Evolutionary conservation across 139 green algal species (phyloP).

Genomic region (Mesotaenium endlicherianum): DNA sequence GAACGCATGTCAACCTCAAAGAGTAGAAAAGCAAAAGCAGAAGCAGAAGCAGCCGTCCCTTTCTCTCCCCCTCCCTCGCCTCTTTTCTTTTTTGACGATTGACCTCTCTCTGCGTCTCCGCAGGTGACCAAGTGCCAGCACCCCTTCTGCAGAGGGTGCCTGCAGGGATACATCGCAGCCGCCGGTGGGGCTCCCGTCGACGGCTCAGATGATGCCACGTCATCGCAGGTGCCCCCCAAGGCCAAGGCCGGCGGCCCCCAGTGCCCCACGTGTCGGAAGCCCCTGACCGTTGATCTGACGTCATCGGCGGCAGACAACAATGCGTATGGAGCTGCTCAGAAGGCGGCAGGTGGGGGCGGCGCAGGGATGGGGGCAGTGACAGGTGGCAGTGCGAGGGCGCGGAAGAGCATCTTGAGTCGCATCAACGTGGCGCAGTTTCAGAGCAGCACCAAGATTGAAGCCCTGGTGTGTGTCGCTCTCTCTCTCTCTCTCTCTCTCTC

Average conservation of each 20-base stretch:
- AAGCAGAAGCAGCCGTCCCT: not conserved
- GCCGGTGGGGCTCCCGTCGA: not conserved
- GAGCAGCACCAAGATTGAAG: constrained; percentile 91
- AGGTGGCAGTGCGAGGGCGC: not conserved
- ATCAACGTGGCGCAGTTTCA: constrained; percentile 73
- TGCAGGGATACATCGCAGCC: constrained; percentile 62
- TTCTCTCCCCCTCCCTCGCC: not conserved
- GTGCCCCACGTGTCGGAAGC: constrained; percentile 72
- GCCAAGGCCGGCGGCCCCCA: not conserved
- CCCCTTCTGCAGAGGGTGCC: constrained; percentile 78
- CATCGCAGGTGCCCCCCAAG: not conserved
- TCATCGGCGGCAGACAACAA: not conserved
- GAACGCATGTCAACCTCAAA: not conserved
- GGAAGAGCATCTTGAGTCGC: constrained; percentile 74
- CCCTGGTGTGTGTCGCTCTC: too few relatives aligned
- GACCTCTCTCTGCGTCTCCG: not conserved
- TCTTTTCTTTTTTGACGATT: not conserved
- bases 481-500: too few relatives aligned
- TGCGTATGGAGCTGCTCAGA: not conserved
- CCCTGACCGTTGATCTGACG: constrained; percentile 75
- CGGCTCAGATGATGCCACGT: not conserved
- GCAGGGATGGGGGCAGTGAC: not conserved
- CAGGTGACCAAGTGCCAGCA: constrained; percentile 64
- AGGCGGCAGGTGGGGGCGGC: not conserved
- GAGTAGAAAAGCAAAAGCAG: not conserved